A percentile compares a stretch with the other conserved stretches of the same genome.
phyloP scores from a whole-genome alignment of 2,329 filamentous ascomycete genomes.

The Blastomyces percursus region DNA sequence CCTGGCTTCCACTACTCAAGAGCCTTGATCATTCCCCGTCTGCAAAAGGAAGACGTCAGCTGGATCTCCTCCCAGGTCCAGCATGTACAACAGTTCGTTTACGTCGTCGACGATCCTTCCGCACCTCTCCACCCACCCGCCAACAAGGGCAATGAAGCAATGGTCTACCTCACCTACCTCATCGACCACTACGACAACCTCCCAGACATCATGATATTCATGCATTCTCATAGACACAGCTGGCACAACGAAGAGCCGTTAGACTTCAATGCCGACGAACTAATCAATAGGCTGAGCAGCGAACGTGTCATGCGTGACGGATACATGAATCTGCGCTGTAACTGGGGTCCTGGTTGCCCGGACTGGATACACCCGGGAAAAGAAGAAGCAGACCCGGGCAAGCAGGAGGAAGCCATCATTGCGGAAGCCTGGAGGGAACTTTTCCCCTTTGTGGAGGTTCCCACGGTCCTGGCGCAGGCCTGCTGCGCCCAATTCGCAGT shows the following conservation, averaged over 20 bases:
- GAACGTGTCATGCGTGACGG: slow-evolving; percentile 43
- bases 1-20: slow-evolving; percentile 42
- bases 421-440: slow-evolving; percentile 39
- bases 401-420: slow-evolving; percentile 39
- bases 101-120: slow-evolving; percentile 43
- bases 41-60: slow-evolving; percentile 40
- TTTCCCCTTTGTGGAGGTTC: slow-evolving; percentile 36
- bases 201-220: slow-evolving; percentile 49
- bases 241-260: slow-evolving; percentile 52
- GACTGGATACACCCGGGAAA: slow-evolving; percentile 45
- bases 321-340: slow-evolving; percentile 51
- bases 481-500: slow-evolving; percentile 57
- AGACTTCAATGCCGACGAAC: slow-evolving; percentile 40
- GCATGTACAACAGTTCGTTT: slow-evolving; percentile 36
- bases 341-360: slow-evolving; percentile 48
- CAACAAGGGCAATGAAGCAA: slow-evolving; percentile 53
- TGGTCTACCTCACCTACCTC: slow-evolving; percentile 52
- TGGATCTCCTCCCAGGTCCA: slow-evolving; percentile 47
- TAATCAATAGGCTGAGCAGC: slow-evolving; percentile 42
- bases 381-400: slow-evolving; percentile 30
- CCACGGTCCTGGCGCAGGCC: slow-evolving; percentile 45
- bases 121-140: slow-evolving; percentile 42
- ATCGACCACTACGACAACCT: slow-evolving; percentile 52
- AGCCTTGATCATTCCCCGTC: slow-evolving; percentile 44
- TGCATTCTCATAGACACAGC: slow-evolving; percentile 45